Percentiles rank a stretch among this genome's conserved stretches.
phyloP scores from a whole-genome alignment of 495 filamentous ascomycete genomes.

The Aspergillus coremiiformis region DNA sequence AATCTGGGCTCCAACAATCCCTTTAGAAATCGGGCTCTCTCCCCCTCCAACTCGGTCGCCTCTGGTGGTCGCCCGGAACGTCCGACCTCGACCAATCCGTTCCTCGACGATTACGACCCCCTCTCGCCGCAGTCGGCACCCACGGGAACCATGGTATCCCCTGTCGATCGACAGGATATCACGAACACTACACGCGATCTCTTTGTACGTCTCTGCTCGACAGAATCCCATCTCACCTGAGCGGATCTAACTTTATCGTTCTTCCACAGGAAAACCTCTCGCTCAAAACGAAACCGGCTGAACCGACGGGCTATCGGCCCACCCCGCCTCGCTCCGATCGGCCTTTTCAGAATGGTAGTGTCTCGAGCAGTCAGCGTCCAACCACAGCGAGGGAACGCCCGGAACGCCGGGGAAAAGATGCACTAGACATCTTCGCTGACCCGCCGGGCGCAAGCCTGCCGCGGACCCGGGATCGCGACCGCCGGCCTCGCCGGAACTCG shows the following conservation, averaged over 20 bases:
- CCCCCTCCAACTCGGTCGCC: conserved; percentile 53
- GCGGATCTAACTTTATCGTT: background rate
- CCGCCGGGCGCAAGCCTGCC: conserved; percentile 32
- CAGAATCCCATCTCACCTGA: conserved; percentile 2
- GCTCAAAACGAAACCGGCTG: conserved; percentile 27
- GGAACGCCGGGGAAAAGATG: conserved; percentile 29
- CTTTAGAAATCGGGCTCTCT: conserved; percentile 85
- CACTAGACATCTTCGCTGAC: conserved; percentile 55
- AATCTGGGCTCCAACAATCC: conserved; percentile 91
- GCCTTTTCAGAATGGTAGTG: conserved; percentile 20
- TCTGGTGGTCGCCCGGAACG: conserved; percentile 46
- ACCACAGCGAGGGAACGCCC: conserved; percentile 25
- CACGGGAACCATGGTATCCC: conserved; percentile 51
- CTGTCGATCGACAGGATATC: conserved; percentile 44
- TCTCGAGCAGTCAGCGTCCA: conserved; percentile 18
- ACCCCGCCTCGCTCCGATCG: conserved; percentile 30
- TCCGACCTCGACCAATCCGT: conserved; percentile 83
- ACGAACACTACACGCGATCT: conserved; percentile 68
- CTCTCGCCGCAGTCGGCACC: conserved; percentile 43
- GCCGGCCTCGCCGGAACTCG: conserved; percentile 77
- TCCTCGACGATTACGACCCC: conserved; percentile 64
- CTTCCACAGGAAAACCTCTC: conserved; percentile 36
- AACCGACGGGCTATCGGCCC: conserved; percentile 35
- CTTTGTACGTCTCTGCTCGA: conserved; percentile 61
- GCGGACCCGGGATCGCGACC: conserved; percentile 23